Evolutionary conservation across 164 flowering plant genomes (phyloP).

Genomic region (Aristolochia contorta): DNA sequence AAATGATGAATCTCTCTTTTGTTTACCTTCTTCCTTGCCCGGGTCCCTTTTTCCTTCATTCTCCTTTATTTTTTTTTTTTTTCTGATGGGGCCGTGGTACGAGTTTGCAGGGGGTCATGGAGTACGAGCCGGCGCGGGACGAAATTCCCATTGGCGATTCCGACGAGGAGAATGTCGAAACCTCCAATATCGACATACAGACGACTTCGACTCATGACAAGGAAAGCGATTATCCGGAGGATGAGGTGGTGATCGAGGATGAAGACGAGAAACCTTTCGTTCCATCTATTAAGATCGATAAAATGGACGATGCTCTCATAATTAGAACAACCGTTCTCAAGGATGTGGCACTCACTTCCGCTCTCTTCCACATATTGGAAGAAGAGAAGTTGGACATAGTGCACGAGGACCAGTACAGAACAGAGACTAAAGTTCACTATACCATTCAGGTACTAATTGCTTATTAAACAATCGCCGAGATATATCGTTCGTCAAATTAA

Average conservation of each 20-base stretch:
- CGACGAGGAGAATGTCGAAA: constrained; percentile 4
- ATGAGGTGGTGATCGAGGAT: not conserved
- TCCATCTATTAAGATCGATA: constrained; percentile 15
- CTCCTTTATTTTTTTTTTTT: not conserved
- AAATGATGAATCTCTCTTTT: not conserved
- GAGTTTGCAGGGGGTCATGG: not conserved
- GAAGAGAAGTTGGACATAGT: constrained; percentile 18
- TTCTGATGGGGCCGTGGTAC: too few species aligned
- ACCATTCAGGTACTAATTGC: constrained; percentile 11
- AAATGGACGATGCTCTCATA: constrained; percentile 5
- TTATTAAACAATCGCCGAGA: not conserved
- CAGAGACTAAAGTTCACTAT: constrained; percentile 14
- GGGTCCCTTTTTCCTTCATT: not conserved
- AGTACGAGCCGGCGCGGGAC: constrained; percentile 2
- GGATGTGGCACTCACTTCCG: constrained; percentile 12
- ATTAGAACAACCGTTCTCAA: constrained; percentile 18
- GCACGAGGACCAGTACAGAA: constrained; percentile 17
- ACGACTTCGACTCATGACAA: not conserved
- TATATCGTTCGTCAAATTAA: too few species aligned
- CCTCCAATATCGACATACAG: not conserved
- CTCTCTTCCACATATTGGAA: constrained; percentile 12
- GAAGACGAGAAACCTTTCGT: constrained; percentile 6
- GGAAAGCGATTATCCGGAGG: not conserved
- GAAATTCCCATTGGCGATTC: constrained; percentile 3
- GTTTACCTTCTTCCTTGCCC: not conserved